Conservation (phyloP, 2,329 filamentous ascomycete species). For the Sarocladium brachiariae region DNA sequence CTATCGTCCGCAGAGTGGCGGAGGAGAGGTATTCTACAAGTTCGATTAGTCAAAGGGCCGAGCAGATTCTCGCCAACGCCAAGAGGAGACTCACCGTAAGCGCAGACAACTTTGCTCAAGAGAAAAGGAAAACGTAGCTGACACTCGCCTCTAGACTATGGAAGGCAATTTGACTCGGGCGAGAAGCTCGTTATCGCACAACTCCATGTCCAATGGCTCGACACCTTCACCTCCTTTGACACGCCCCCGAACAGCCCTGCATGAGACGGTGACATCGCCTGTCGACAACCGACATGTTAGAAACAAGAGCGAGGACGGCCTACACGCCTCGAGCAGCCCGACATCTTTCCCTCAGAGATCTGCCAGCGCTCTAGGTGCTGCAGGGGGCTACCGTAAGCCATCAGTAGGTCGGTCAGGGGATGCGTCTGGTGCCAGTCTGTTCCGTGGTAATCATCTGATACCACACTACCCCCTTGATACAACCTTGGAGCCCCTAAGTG, state of each 20-base stretch:
- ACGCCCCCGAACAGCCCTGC: slow-evolving; percentile 20
- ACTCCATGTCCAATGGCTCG: slow-evolving; percentile 32
- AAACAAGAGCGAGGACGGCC: slow-evolving; percentile 25
- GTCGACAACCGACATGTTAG: slow-evolving; percentile 19
- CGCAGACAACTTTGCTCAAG: slow-evolving; percentile 11
- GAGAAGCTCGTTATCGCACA: slow-evolving; percentile 54
- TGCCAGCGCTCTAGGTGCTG: slow-evolving; percentile 55
- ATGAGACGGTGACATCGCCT: slow-evolving; percentile 15
- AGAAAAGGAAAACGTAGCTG: slow-evolving; percentile 10
- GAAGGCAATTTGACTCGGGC: slow-evolving; percentile 83
- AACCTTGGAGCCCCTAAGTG: slow-evolving; percentile 45
- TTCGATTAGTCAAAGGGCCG: slow-evolving; percentile 73
- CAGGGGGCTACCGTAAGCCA: slow-evolving; percentile 49
- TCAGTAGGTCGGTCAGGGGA: slow-evolving; percentile 23
- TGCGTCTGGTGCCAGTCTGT: not conserved
- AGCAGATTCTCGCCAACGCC: slow-evolving; percentile 86
- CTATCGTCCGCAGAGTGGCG: slow-evolving; percentile 16
- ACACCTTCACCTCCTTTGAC: slow-evolving; percentile 44
- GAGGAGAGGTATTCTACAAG: slow-evolving; percentile 64
- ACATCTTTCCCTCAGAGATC: slow-evolving; percentile 44
- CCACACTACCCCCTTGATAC: slow-evolving; percentile 34
- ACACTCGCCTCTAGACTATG: slow-evolving; percentile 60
- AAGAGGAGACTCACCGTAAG: slow-evolving; percentile 82
- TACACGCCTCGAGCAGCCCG: slow-evolving; percentile 21
- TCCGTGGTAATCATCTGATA: slow-evolving; percentile 24